These are phyloP conservation scores for Citrus trifoliata DNA, from an alignment of 345 rosid species.

Conservation along the genomic window DNA sequence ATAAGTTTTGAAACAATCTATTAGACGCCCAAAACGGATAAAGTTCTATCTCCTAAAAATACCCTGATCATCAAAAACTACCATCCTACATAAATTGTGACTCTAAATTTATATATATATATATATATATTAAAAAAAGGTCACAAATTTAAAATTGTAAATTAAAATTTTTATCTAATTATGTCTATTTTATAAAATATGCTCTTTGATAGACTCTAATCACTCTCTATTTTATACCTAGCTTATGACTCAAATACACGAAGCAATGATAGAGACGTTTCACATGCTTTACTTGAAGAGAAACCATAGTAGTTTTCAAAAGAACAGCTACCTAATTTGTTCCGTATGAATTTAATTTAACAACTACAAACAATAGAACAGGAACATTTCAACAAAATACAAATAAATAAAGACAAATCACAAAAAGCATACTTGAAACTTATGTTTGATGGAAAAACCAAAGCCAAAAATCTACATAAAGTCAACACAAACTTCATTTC, in stretches of 20 bases:
- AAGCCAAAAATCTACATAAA: not conserved
- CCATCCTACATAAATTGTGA: too few relatives aligned
- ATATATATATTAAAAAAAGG: too few relatives aligned
- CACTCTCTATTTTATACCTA: too few relatives aligned
- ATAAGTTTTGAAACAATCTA: too few relatives aligned
- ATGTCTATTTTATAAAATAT: too few relatives aligned
- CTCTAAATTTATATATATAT: too few relatives aligned
- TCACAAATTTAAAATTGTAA: too few relatives aligned
- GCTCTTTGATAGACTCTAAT: too few relatives aligned
- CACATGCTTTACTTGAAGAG: not conserved
- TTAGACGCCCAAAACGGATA: fast-evolving
- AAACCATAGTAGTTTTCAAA: not conserved
- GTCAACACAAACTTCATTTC: slow-evolving; percentile 6
- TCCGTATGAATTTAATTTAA: not conserved
- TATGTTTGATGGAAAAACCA: slow-evolving; percentile 17
- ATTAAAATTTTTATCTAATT: too few relatives aligned
- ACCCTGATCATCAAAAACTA: too few relatives aligned
- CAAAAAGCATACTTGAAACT: not conserved
- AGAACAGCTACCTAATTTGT: not conserved
- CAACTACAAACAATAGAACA: not conserved
- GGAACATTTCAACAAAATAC: not conserved
- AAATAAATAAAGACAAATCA: slow-evolving; percentile 5
- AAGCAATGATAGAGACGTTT: not conserved
- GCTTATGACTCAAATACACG: too few relatives aligned
- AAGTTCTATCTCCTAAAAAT: too few relatives aligned